Conservation (phyloP, 2,329 filamentous ascomycete species). For the Alternaria alternata region DNA sequence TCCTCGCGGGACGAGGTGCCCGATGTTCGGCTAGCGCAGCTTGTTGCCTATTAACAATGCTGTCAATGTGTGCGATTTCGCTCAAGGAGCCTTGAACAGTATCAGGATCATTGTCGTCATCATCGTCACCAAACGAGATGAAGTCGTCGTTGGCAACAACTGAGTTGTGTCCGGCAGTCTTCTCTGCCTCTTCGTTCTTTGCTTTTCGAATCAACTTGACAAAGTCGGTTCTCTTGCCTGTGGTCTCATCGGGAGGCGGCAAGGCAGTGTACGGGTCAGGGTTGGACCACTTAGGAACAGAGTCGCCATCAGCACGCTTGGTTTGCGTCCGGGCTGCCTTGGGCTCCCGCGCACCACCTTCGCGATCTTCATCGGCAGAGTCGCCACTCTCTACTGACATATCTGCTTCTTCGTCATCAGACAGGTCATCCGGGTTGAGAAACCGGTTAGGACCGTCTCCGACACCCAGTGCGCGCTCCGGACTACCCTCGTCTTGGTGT, state of each 20-base stretch:
- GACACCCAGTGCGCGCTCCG: conserved; percentile 58
- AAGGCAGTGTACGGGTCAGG: conserved; percentile 91
- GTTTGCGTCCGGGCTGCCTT: conserved; percentile 35
- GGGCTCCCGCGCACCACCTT: conserved; percentile 22
- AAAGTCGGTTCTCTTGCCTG: conserved; percentile 82
- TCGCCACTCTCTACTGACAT: conserved; percentile 42
- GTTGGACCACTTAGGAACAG: conserved; percentile 86
- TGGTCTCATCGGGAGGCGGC: conserved; percentile 76
- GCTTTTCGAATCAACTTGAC: conserved; percentile 93
- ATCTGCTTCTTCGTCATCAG: conserved; percentile 48
- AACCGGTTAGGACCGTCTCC: conserved; percentile 53
- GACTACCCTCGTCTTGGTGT: conserved; percentile 51
- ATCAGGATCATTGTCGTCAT: conserved; percentile 16
- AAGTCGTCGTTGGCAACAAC: conserved; percentile 73
- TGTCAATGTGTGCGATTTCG: conserved; percentile 21
- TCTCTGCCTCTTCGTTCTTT: conserved; percentile 66
- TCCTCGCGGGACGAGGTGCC: conserved; percentile 15
- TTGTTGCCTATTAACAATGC: conserved; percentile 13
- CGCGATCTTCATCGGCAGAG: conserved; percentile 26
- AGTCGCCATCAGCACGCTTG: conserved; percentile 41
- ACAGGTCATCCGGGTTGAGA: conserved; percentile 50
- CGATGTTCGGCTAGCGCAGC: conserved; percentile 21
- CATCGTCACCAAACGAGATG: conserved; percentile 75
- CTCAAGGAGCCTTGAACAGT: conserved; percentile 38
- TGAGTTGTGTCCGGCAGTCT: conserved; percentile 62